Conservation (phyloP, 2,329 filamentous ascomycete genomes). For the Talaromyces marneffei region DNA sequence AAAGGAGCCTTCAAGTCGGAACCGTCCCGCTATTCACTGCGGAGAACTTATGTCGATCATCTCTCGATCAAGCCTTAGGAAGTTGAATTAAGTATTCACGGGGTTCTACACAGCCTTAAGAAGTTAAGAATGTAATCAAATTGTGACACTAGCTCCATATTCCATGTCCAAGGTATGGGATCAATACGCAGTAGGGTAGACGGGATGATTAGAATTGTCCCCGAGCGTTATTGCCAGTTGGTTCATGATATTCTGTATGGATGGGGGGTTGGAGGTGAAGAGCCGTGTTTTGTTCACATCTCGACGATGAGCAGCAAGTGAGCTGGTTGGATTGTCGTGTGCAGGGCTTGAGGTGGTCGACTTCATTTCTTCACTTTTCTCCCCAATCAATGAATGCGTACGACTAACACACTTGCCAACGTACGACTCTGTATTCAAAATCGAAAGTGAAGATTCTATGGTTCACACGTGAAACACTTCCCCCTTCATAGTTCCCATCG, state of each 20-base stretch:
- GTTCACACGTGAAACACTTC: background rate
- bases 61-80: background rate
- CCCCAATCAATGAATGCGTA: background rate
- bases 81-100: background rate
- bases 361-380: background rate
- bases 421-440: background rate
- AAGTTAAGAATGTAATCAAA: background rate
- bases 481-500: background rate
- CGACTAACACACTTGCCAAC: background rate
- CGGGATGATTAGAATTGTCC: background rate
- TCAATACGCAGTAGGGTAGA: no score
- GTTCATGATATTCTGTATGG: background rate
- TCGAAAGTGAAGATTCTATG: background rate
- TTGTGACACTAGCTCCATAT: background rate
- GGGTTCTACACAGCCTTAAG: background rate
- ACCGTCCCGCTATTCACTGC: background rate
- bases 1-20: background rate
- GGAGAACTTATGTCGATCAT: background rate
- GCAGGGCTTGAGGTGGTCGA: background rate
- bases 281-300: background rate
- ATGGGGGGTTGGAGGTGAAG: background rate
- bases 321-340: background rate
- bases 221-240: no score
- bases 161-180: background rate
- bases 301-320: background rate